Percentiles rank a stretch among this genome's conserved stretches.
Conservation (phyloP, 176 grass and related monocot genomes). For the Avena eriantha region DNA sequence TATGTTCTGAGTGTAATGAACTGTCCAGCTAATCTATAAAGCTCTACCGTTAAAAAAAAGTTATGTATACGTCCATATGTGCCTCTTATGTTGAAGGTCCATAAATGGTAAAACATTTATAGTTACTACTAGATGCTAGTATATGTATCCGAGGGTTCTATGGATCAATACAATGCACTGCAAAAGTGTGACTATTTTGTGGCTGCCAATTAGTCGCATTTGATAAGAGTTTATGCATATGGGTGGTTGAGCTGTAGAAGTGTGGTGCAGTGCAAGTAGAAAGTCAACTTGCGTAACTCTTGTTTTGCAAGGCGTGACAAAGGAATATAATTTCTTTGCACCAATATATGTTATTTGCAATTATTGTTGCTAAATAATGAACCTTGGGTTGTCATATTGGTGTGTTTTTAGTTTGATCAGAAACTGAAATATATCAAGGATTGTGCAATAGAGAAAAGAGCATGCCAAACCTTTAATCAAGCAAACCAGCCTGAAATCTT, state of each 20-base stretch:
- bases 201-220: not conserved
- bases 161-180: not conserved
- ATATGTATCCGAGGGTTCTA: not conserved
- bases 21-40: too few species aligned
- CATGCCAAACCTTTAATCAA: conserved; percentile 46
- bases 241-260: not conserved
- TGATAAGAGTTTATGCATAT: not conserved
- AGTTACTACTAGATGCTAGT: not conserved
- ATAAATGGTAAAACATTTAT: conserved; percentile 7
- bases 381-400: not conserved
- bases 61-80: not conserved
- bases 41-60: too few species aligned
- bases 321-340: not conserved
- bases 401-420: not conserved
- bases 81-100: not conserved
- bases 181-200: not conserved
- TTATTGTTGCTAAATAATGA: not conserved
- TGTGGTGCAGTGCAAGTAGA: not conserved
- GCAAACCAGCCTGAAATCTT: conserved; percentile 35
- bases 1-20: too few species aligned
- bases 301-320: not conserved
- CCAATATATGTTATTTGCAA: not conserved
- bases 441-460: not conserved
- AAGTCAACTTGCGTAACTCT: not conserved
- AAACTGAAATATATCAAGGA: not conserved